Percentiles rank a stretch among this genome's conserved stretches.
These are phyloP conservation scores for Hypoxylon rubiginosum DNA, from an alignment of 2,329 filamentous ascomycete genomes.

Conservation along the genomic window DNA sequence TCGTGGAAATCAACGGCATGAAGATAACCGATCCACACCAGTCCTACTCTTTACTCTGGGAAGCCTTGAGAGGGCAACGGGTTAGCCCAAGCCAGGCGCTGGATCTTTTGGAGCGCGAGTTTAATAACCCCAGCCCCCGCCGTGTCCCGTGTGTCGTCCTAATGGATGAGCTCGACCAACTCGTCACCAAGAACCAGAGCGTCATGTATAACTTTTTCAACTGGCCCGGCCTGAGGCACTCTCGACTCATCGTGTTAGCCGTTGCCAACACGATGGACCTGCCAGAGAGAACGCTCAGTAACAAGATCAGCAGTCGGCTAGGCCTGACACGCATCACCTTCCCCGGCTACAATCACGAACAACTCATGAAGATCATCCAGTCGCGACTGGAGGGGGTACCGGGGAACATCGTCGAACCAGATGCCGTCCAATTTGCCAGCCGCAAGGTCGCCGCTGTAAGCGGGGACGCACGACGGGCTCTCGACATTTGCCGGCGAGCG, in stretches of 20 bases:
- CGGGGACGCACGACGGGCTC: conserved; percentile 89
- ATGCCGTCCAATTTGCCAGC: conserved; percentile 95
- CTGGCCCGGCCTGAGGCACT: conserved; percentile 93
- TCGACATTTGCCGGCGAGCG: conserved; percentile 95
- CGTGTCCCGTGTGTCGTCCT: conserved; percentile 95
- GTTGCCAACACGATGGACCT: conserved; percentile 99
- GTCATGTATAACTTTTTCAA: conserved; percentile 99
- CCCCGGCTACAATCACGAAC: conserved; percentile 95
- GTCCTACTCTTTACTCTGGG: conserved; percentile 94
- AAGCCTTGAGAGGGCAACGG: conserved; percentile 92
- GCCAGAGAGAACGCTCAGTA: conserved; percentile 93
- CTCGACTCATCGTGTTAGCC: conserved; percentile 92
- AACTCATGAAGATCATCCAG: conserved; percentile 96
- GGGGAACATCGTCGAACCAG: conserved; percentile 89
- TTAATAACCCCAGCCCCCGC: conserved; percentile 89
- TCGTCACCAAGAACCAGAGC: conserved; percentile 98
- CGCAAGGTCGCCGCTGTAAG: conserved; percentile 97
- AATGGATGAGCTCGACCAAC: conserved; percentile 98
- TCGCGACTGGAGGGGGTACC: conserved; percentile 91
- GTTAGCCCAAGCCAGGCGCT: conserved; percentile 93
- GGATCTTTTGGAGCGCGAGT: conserved; percentile 91
- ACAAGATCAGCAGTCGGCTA: conserved; percentile 95
- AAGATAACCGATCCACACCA: conserved; percentile 99
- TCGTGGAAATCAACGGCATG: conserved; percentile 99
- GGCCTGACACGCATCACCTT: conserved; percentile 96